These are phyloP conservation scores for Hapsidospora chrysogenum DNA, from an alignment of 495 filamentous ascomycete genomes.

Conservation along the genomic window DNA sequence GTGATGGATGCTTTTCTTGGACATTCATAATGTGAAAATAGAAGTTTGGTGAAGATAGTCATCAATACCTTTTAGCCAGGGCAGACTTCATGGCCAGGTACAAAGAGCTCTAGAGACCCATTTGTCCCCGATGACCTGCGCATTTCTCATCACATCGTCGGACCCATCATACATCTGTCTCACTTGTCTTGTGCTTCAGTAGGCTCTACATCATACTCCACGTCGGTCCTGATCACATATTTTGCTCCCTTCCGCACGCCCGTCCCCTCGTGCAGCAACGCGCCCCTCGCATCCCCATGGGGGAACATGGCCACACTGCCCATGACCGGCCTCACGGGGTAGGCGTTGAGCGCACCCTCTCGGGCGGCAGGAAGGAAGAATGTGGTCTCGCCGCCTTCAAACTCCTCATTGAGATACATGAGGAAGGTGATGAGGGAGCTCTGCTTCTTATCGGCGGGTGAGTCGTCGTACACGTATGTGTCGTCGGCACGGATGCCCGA, in stretches of 20 bases:
- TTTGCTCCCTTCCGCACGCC: slow-evolving; percentile 26
- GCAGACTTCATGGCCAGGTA: too few species aligned
- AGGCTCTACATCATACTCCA: slow-evolving; percentile 27
- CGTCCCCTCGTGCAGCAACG: slow-evolving; percentile 29
- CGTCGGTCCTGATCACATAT: slow-evolving; percentile 32
- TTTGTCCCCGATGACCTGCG: too few species aligned
- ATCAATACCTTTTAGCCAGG: too few species aligned
- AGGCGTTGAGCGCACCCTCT: slow-evolving; percentile 29
- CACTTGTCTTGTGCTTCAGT: too few species aligned
- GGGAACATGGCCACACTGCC: slow-evolving; percentile 28
- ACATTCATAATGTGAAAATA: too few species aligned
- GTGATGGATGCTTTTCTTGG: too few species aligned
- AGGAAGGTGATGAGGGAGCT: slow-evolving; percentile 32
- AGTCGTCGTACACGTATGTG: slow-evolving; percentile 27
- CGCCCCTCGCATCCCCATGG: slow-evolving; percentile 25
- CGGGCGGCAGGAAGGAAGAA: slow-evolving; percentile 26
- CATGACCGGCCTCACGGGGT: slow-evolving; percentile 28
- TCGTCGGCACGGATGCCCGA: slow-evolving; percentile 20
- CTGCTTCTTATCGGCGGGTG: slow-evolving; percentile 23
- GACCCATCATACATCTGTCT: too few species aligned
- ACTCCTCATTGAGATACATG: slow-evolving; percentile 35
- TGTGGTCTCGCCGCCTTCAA: slow-evolving; percentile 31
- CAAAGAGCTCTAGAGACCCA: too few species aligned
- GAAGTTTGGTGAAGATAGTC: too few species aligned
- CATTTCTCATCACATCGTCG: too few species aligned